phyloP scores from a whole-genome alignment of 2,329 filamentous ascomycete genomes.

The Fusarium transvaalense region DNA sequence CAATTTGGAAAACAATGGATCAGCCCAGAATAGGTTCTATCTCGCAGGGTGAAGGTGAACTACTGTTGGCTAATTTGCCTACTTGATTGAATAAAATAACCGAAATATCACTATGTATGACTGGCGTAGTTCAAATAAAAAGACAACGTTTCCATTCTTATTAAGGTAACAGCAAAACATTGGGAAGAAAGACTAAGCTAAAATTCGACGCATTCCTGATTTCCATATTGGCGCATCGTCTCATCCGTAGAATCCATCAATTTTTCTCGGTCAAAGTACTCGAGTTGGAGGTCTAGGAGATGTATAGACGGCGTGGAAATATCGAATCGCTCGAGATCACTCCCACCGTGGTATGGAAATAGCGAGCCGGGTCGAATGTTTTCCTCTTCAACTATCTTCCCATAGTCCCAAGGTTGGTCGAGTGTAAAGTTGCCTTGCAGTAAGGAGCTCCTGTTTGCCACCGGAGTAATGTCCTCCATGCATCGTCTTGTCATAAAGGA shows the following conservation, averaged over 20 bases:
- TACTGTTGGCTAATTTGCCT: too few relatives aligned
- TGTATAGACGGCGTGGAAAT: neutral
- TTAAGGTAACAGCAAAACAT: too few relatives aligned
- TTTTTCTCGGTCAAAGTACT: neutral
- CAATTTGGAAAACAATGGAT: neutral
- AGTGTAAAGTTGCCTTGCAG: slow-evolving; percentile 18
- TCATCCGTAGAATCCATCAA: neutral
- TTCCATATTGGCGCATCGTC: neutral
- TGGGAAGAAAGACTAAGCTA: too few relatives aligned
- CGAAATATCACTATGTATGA: too few relatives aligned
- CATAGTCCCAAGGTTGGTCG: slow-evolving; percentile 1
- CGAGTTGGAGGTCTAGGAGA: neutral
- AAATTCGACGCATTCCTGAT: too few relatives aligned
- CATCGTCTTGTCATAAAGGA: neutral
- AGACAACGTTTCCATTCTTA: too few relatives aligned
- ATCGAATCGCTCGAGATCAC: neutral
- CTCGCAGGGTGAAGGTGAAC: too few relatives aligned
- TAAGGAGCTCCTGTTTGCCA: neutral
- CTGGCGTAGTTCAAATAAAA: too few relatives aligned
- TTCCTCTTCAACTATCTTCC: neutral
- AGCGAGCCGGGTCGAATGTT: too few relatives aligned
- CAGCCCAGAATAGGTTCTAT: too few relatives aligned
- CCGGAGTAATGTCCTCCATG: neutral
- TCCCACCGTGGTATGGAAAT: too few relatives aligned
- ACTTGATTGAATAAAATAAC: too few relatives aligned